These are phyloP conservation scores for Pleomassaria siparia DNA, from an alignment of 2,329 filamentous ascomycete species.

Conservation along the genomic window DNA sequence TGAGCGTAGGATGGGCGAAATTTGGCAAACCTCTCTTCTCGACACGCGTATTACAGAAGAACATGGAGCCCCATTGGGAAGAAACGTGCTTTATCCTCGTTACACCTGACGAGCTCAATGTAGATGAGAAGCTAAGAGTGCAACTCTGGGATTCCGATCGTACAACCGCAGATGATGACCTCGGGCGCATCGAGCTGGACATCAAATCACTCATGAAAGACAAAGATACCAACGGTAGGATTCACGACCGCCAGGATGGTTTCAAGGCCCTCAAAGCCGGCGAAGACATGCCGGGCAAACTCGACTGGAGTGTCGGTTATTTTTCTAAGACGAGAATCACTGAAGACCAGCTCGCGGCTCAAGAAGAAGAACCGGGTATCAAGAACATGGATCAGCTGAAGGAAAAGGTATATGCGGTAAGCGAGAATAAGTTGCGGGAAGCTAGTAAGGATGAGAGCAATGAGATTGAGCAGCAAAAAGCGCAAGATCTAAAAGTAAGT, in stretches of 20 bases:
- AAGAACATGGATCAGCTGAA: constrained; percentile 61
- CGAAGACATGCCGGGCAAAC: constrained; percentile 68
- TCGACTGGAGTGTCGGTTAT: constrained; percentile 72
- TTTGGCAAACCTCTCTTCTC: constrained; percentile 70
- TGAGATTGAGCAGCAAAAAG: constrained; percentile 68
- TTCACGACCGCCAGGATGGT: constrained; percentile 65
- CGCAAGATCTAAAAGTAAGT: constrained; percentile 62
- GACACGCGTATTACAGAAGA: constrained; percentile 64
- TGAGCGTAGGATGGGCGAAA: constrained; percentile 75
- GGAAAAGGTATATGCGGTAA: constrained; percentile 55
- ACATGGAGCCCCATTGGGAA: constrained; percentile 71
- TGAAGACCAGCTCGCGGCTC: constrained; percentile 61
- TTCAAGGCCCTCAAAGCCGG: constrained; percentile 66
- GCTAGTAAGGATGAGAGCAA: constrained; percentile 60
- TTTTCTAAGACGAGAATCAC: constrained; percentile 68
- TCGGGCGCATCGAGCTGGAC: constrained; percentile 71
- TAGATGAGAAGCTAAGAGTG: constrained; percentile 67
- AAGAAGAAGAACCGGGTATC: constrained; percentile 61
- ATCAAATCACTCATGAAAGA: constrained; percentile 66
- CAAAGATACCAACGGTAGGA: constrained; percentile 60
- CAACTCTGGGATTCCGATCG: constrained; percentile 78
- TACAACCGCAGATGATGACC: constrained; percentile 71
- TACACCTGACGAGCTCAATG: constrained; percentile 70
- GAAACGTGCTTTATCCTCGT: constrained; percentile 71
- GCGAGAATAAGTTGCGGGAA: constrained; percentile 67